These are phyloP conservation scores for Hyphopichia khmerensis DNA, from an alignment of 1,139 yeast species.

Conservation along the genomic window DNA sequence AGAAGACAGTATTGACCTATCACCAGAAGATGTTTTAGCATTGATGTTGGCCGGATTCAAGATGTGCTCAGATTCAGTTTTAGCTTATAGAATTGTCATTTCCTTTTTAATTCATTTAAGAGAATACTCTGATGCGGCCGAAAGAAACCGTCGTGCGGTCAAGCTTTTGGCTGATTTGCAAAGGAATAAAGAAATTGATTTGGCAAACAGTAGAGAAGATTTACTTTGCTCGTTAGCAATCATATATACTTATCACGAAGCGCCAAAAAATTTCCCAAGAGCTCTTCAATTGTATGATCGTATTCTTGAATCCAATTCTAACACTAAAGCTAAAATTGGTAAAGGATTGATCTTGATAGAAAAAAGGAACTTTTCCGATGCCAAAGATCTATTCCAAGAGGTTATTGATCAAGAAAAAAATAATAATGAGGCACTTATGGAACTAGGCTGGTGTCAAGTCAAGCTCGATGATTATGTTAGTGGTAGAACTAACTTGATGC, in stretches of 20 bases:
- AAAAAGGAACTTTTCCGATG: constrained; percentile 54
- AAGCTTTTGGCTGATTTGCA: constrained; percentile 50
- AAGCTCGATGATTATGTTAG: constrained; percentile 46
- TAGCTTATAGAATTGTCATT: constrained; percentile 66
- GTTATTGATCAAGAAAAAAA: constrained; percentile 53
- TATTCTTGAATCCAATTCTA: constrained; percentile 47
- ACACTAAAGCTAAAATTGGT: constrained; percentile 71
- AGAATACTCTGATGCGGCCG: constrained; percentile 65
- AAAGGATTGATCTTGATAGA: constrained; percentile 77
- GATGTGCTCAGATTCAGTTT: constrained; percentile 46
- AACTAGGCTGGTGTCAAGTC: constrained; percentile 78
- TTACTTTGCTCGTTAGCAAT: constrained; percentile 69
- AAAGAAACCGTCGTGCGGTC: constrained; percentile 62
- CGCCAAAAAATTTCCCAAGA: constrained; percentile 80
- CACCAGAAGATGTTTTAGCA: constrained; percentile 55
- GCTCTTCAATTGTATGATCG: constrained; percentile 73
- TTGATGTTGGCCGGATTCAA: constrained; percentile 55
- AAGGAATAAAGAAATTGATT: constrained; percentile 44
- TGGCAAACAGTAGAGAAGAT: constrained; percentile 56
- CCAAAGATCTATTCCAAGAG: constrained; percentile 49
- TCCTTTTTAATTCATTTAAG: constrained; percentile 58
- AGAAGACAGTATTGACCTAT: constrained; percentile 15
- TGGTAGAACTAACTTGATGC: constrained; percentile 55
- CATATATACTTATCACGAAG: constrained; percentile 78
- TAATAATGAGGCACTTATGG: constrained; percentile 62